A percentile compares a stretch with the other conserved stretches of the same genome.
Evolutionary conservation across 2,329 filamentous ascomycete species (phyloP).

Genomic region (Diaporthe eres): DNA sequence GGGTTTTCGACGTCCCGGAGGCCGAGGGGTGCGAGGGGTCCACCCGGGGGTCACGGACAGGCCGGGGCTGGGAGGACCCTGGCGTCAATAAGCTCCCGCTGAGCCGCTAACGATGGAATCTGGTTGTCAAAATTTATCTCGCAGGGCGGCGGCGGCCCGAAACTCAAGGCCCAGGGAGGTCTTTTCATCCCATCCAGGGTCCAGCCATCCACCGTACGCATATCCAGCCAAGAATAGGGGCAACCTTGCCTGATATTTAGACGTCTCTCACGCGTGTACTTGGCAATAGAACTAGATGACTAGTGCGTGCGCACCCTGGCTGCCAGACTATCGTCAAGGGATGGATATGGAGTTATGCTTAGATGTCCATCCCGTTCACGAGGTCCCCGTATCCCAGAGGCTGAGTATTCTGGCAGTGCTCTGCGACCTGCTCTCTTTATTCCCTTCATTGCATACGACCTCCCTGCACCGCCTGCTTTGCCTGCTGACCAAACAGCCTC

Average conservation of each 20-base stretch:
- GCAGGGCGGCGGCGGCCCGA: not conserved
- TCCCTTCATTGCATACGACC: not conserved
- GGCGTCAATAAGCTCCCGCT: slow-evolving; percentile 9
- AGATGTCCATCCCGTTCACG: not conserved
- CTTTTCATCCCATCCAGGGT: not conserved
- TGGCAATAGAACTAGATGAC: too few species aligned
- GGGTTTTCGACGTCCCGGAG: not conserved
- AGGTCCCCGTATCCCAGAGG: not conserved
- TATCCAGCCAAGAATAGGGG: not conserved
- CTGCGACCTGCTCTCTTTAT: not conserved
- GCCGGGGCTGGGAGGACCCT: slow-evolving; percentile 2
- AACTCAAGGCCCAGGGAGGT: not conserved
- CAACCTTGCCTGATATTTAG: not conserved
- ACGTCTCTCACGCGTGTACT: not conserved
- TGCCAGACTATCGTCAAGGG: not conserved
- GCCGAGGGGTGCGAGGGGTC: slow-evolving; percentile 6
- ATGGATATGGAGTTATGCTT: not conserved
- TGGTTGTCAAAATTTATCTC: not conserved
- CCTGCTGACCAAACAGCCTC: not conserved
- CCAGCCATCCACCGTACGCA: not conserved
- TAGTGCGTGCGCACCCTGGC: not conserved
- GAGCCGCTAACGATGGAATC: not conserved
- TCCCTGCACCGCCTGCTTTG: slow-evolving; percentile 10
- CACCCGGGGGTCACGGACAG: not conserved
- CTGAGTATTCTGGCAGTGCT: slow-evolving; percentile 1